Evolutionary conservation across 2,329 filamentous ascomycete species (phyloP).

Genomic region (Claviceps maximensis): DNA sequence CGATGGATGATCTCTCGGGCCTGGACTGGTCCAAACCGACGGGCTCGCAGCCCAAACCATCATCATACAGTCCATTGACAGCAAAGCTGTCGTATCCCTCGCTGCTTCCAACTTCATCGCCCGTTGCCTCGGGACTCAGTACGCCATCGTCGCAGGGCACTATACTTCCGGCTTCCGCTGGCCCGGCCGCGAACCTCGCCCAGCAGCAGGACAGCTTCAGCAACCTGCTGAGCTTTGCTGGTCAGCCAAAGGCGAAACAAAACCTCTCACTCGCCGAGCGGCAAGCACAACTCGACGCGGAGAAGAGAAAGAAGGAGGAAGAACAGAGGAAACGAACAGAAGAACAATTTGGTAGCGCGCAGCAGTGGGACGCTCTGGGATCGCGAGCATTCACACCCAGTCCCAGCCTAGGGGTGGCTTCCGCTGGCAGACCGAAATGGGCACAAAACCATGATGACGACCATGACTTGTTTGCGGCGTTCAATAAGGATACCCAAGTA

Average conservation of each 20-base stretch:
- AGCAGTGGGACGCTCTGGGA: conserved; percentile 65
- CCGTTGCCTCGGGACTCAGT: conserved; percentile 40
- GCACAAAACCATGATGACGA: conserved; percentile 23
- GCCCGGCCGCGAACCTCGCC: conserved; percentile 37
- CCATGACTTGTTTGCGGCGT: conserved; percentile 54
- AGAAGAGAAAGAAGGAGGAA: conserved; percentile 60
- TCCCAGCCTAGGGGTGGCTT: conserved; percentile 14
- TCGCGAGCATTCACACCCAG: conserved; percentile 32
- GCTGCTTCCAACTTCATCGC: conserved; percentile 42
- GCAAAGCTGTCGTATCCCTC: conserved; percentile 34
- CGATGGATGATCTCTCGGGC: conserved; percentile 50
- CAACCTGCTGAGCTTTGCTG: conserved; percentile 50
- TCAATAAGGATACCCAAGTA: conserved; percentile 52
- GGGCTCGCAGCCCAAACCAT: conserved; percentile 20
- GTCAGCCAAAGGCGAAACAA: conserved; percentile 41
- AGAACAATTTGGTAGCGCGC: conserved; percentile 61
- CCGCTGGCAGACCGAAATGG: conserved; percentile 8
- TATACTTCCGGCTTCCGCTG: conserved; percentile 22
- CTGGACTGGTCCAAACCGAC: conserved; percentile 43
- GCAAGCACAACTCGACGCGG: conserved; percentile 51
- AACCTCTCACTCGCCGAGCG: conserved; percentile 70
- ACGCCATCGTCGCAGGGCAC: conserved; percentile 40
- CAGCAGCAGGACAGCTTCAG: conserved; percentile 62
- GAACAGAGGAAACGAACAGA: conserved; percentile 60
- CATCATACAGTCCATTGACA: conserved; percentile 17